phyloP scores from a whole-genome alignment of 2,329 filamentous ascomycete genomes.

The Alternaria consortialis region DNA sequence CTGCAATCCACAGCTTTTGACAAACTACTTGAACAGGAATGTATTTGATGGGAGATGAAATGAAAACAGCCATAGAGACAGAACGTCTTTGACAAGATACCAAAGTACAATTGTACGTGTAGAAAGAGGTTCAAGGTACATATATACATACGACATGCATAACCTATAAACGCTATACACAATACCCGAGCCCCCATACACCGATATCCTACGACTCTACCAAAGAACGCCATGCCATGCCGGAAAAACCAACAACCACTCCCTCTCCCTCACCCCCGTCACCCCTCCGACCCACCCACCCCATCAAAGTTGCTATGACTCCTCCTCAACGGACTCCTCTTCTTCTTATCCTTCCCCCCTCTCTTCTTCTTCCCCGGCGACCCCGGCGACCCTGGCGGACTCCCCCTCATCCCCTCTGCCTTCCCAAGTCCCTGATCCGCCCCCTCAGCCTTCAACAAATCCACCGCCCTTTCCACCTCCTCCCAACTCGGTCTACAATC shows the following conservation, averaged over 20 bases:
- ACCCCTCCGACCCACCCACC: neutral
- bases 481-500: constrained; percentile 51
- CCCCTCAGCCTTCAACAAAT: constrained; percentile 42
- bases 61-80: no score
- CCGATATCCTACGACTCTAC: neutral
- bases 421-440: constrained; percentile 17
- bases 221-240: neutral
- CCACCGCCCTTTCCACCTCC: constrained; percentile 48
- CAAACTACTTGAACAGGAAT: neutral
- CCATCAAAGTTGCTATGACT: constrained; percentile 44
- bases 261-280: neutral
- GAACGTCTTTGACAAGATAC: no score
- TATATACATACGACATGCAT: no score
- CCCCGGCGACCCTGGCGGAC: neutral
- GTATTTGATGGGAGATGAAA: neutral
- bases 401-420: neutral
- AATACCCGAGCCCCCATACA: no score
- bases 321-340: constrained; percentile 42
- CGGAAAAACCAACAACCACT: neutral
- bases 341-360: constrained; percentile 28
- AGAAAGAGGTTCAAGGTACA: no score
- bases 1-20: neutral
- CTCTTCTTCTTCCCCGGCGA: neutral
- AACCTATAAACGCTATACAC: no score
- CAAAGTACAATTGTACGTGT: no score